These are phyloP conservation scores for Neophaeococcomyces mojaviensis DNA, from an alignment of 2,329 filamentous ascomycete genomes.

Conservation along the genomic window DNA sequence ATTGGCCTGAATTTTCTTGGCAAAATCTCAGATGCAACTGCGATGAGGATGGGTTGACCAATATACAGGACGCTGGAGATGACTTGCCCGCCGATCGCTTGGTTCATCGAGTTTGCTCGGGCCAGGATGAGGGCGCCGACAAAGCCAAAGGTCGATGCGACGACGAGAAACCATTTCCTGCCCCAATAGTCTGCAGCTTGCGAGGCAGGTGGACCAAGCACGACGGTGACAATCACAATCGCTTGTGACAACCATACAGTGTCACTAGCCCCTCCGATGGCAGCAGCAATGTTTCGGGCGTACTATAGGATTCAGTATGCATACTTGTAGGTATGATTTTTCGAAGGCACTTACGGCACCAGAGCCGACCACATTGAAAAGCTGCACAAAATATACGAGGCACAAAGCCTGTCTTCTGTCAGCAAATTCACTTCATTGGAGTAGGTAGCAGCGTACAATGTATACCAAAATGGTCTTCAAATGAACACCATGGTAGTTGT, in stretches of 20 bases:
- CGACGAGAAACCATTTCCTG: conserved; percentile 12
- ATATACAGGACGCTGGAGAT: conserved; percentile 5
- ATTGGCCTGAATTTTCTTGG: conserved; percentile 8
- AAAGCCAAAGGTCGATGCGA: conserved; percentile 5
- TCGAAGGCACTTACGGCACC: conserved; percentile 2
- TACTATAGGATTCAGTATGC: not conserved
- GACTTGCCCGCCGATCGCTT: conserved; percentile 10
- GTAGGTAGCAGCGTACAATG: not conserved
- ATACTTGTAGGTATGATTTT: not conserved
- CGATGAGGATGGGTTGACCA: conserved; percentile 11
- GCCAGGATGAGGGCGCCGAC: conserved; percentile 11
- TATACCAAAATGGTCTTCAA: conserved; percentile 5
- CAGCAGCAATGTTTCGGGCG: conserved; percentile 9
- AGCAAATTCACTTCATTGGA: not conserved
- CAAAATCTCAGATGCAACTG: conserved; percentile 16
- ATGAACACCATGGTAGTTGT: conserved; percentile 8
- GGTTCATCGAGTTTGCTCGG: conserved; percentile 8
- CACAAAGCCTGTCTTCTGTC: not conserved
- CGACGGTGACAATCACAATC: conserved; percentile 12
- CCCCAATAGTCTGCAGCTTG: conserved; percentile 17
- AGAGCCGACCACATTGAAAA: conserved; percentile 6
- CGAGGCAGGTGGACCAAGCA: conserved; percentile 11
- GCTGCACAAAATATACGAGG: not conserved
- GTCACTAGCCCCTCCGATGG: conserved; percentile 11
- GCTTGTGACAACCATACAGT: conserved; percentile 14